Percentiles rank a stretch among this genome's conserved stretches.
Evolutionary conservation across 495 filamentous ascomycete genomes (phyloP).

Genomic region (Aspergillus egyptiacus): DNA sequence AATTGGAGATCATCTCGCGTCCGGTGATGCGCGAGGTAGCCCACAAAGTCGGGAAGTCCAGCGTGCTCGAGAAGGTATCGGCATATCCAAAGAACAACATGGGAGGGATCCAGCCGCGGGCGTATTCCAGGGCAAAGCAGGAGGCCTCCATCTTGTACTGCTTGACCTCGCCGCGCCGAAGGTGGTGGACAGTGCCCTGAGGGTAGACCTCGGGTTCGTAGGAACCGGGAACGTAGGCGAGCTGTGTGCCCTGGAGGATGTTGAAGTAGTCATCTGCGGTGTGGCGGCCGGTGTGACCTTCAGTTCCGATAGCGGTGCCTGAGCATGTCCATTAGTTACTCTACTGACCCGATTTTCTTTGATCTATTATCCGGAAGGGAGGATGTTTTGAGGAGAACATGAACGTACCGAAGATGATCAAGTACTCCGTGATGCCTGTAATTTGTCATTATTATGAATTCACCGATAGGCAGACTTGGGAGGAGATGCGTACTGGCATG

Average conservation of each 20-base stretch:
- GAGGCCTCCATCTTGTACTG: slow-evolving; percentile 77
- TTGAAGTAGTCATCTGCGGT: slow-evolving; percentile 91
- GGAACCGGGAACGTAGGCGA: slow-evolving; percentile 62
- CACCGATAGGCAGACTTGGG: slow-evolving; percentile 5
- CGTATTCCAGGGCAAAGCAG: slow-evolving; percentile 86
- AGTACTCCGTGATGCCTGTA: slow-evolving; percentile 63
- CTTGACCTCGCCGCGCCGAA: slow-evolving; percentile 68
- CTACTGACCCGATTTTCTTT: not conserved
- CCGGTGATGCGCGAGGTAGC: slow-evolving; percentile 64
- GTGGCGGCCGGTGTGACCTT: slow-evolving; percentile 80
- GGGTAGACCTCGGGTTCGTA: slow-evolving; percentile 72
- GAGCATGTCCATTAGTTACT: not conserved
- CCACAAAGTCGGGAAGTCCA: slow-evolving; percentile 76
- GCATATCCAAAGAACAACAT: slow-evolving; percentile 86
- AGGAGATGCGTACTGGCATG: slow-evolving; percentile 58
- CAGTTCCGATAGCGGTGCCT: slow-evolving; percentile 79
- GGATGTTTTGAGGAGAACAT: not conserved
- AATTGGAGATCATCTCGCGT: slow-evolving; percentile 65
- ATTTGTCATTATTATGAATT: not conserved
- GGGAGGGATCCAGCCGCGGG: slow-evolving; percentile 82
- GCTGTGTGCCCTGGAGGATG: slow-evolving; percentile 70
- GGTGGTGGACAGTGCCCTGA: slow-evolving; percentile 68
- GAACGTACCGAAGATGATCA: slow-evolving; percentile 67
- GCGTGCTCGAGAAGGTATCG: slow-evolving; percentile 66
- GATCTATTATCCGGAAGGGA: not conserved